Conservation (phyloP, 2,329 filamentous ascomycete species). For the Neopestalotiopsis sp. region DNA sequence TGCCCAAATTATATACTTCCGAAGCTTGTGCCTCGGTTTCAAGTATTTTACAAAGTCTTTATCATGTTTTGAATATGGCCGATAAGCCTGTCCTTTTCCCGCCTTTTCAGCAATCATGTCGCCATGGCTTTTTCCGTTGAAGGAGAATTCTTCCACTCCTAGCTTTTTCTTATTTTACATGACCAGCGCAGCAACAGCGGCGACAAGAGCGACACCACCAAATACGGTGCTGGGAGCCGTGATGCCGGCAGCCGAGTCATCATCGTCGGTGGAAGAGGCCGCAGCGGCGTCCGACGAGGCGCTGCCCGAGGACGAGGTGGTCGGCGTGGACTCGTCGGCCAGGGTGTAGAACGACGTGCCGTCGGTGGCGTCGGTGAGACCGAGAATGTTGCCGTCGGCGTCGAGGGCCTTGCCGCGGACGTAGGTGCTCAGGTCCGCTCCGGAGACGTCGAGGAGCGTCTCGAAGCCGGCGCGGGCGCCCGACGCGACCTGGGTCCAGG, state of each 20-base stretch:
- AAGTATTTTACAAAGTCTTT: no score
- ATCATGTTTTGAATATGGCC: no score
- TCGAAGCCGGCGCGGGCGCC: slow-evolving; percentile 6
- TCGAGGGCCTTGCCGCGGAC: slow-evolving; percentile 12
- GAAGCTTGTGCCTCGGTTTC: no score
- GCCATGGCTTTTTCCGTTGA: no score
- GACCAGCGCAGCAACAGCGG: background rate
- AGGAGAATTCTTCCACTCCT: no score
- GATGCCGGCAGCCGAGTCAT: background rate
- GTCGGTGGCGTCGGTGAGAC: slow-evolving; percentile 9
- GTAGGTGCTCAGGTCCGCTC: background rate
- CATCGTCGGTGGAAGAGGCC: background rate
- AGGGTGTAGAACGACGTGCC: slow-evolving; percentile 3
- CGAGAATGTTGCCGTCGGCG: background rate
- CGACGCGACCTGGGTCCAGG: slow-evolving; percentile 14
- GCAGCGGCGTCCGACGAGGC: background rate
- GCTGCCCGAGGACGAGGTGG: background rate
- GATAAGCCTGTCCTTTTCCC: no score
- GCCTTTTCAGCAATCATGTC: no score
- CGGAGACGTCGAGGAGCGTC: slow-evolving; percentile 6
- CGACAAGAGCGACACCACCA: background rate
- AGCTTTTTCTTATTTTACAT: background rate
- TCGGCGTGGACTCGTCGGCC: slow-evolving; percentile 7
- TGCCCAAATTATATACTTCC: no score
- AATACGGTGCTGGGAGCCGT: background rate